Evolutionary conservation across 768 basidiomycete species (phyloP), one percentile per base, ranked within the genome.

Genomic region (Coprinopsis marcescibilis): DNA sequence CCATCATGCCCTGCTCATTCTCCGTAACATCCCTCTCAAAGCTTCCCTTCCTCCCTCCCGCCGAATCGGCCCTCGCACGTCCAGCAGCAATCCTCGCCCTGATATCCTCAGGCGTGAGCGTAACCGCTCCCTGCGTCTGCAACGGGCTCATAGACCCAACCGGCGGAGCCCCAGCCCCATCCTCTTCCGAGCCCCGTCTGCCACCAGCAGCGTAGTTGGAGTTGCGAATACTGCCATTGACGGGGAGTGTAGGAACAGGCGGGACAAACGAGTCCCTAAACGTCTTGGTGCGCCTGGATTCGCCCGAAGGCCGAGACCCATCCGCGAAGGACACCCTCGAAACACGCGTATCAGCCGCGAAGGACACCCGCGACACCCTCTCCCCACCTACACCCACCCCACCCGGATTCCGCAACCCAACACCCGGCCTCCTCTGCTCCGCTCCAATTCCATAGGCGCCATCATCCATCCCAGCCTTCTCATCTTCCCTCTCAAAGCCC

Each of bases 61-160:
- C 59, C 5, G 48, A 35, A 15, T 57, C 48, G 12, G 58, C 62
- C 14, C 61, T 56, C 29, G 55, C 53, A 3, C 53, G 34, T 12
- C 56, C 55, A 27, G 66, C 68, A 26, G 66, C 63, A 51, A 85
- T 72, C 36, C 73, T 66, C 2, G 76, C 72, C 10, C 68, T 62
- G 46, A 87, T 87, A 54, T 83, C 85, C 20, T 85, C 85, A 0
- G 75, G 62, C 0, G 75, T 81, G 27, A 77, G 62, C 8, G 69
- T 66, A 27, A 75, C 49, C 17, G 73, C 62, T 12, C 73, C 72
- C 32, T 60, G 56, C 0, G 68, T 61, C 55, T 75, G 72, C 11
- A 64, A 62, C 0, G 69, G 70, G 1, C 62, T 64, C 48, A 75
- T 51, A 4, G 53, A 46, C 1, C 51, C 56, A 47, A 8, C n/a